These are phyloP conservation scores for Boletellus sp. DNA, from an alignment of 768 basidiomycete genomes.

Conservation along the genomic window DNA sequence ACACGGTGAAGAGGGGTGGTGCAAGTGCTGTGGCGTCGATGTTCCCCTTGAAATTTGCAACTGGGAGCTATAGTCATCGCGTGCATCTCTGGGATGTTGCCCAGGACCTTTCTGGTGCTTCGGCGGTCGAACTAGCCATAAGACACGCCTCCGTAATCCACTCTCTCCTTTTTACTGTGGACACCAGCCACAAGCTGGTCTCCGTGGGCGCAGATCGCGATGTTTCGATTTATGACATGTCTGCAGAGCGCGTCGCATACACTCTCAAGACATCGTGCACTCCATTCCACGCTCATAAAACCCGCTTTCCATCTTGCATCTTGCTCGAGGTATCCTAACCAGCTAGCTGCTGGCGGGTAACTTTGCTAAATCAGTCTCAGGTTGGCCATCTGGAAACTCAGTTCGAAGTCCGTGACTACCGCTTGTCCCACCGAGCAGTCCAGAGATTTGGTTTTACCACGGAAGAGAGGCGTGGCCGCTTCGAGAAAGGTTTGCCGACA, in stretches of 20 bases:
- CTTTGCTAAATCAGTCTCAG: conserved; percentile 24
- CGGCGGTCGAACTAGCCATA: conserved; percentile 33
- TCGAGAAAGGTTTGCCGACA: conserved; percentile 39
- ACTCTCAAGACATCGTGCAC: conserved; percentile 41
- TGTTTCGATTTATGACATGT: conserved; percentile 44
- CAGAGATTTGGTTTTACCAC: conserved; percentile 44
- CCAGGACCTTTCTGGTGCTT: conserved; percentile 31
- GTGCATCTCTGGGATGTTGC: conserved; percentile 47
- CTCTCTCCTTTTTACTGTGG: conserved; percentile 40
- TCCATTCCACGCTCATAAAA: conserved; percentile 41
- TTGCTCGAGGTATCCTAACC: conserved; percentile 40
- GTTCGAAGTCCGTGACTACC: conserved; percentile 49
- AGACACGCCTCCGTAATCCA: conserved; percentile 43
- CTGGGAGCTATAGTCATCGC: conserved; percentile 46
- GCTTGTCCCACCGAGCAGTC: conserved; percentile 34
- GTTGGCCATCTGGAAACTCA: conserved; percentile 49
- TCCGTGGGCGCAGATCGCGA: conserved; percentile 49
- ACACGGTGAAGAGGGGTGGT: conserved; percentile 36
- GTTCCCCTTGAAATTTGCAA: conserved; percentile 43
- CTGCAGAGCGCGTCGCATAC: conserved; percentile 41
- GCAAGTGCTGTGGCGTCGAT: conserved; percentile 41
- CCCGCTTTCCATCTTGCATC: conserved; percentile 37
- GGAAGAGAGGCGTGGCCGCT: conserved; percentile 39
- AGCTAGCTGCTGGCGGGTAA: not conserved
- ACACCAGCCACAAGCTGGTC: conserved; percentile 45